These are phyloP conservation scores for Neofusicoccum parvum DNA, from an alignment of 2,329 filamentous ascomycete species.

Conservation along the genomic window DNA sequence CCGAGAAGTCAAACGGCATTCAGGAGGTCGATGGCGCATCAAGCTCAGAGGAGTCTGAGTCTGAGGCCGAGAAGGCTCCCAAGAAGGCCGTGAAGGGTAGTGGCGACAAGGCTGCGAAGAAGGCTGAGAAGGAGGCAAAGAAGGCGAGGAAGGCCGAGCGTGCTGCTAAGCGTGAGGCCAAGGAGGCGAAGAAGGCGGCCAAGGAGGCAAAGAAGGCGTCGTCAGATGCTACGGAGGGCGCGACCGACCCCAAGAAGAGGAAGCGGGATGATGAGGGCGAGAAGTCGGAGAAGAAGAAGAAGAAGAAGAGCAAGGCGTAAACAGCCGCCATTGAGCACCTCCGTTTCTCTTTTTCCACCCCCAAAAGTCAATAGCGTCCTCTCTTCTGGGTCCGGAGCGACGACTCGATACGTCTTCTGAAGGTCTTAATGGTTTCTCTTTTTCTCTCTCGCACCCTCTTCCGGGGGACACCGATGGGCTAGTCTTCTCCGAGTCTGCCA, in stretches of 20 bases:
- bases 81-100: constrained; percentile 27
- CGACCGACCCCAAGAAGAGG: constrained; percentile 50
- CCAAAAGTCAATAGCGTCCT: constrained; percentile 17
- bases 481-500: constrained; percentile 8
- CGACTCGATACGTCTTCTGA: constrained; percentile 12
- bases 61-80: constrained; percentile 31
- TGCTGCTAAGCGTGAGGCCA: constrained; percentile 41
- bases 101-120: constrained; percentile 34
- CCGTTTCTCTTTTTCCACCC: constrained; percentile 3
- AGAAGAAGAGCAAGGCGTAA: constrained; percentile 57
- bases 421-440: constrained; percentile 18
- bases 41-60: constrained; percentile 38
- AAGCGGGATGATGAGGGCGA: constrained; percentile 52
- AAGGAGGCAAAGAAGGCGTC: constrained; percentile 57
- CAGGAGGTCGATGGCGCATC: constrained; percentile 50
- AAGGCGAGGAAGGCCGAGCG: constrained; percentile 44
- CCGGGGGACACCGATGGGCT: not conserved
- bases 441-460: constrained; percentile 7
- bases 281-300: constrained; percentile 68
- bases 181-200: constrained; percentile 55
- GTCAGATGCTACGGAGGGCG: constrained; percentile 57
- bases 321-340: not conserved
- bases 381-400: constrained; percentile 12
- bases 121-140: constrained; percentile 45
- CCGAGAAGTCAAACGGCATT: constrained; percentile 44